Percentiles rank a stretch among this genome's conserved stretches.
These are phyloP conservation scores for Rosa rugosa DNA, from an alignment of 306 rosid genomes.

Conservation along the genomic window DNA sequence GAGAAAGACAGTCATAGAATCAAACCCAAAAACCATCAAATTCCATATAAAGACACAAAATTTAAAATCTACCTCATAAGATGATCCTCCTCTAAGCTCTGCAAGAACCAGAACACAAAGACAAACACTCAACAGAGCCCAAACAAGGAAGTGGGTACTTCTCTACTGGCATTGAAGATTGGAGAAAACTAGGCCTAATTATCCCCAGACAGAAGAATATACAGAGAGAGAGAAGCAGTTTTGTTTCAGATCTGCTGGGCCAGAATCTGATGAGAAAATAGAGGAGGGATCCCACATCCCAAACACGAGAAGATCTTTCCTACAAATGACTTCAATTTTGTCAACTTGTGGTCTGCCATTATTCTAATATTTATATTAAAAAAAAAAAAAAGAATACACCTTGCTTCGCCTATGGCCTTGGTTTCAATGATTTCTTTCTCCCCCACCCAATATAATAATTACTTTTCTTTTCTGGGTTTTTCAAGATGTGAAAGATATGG, in stretches of 20 bases:
- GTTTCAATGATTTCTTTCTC: conserved; percentile 21
- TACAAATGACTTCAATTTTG: conserved; percentile 38
- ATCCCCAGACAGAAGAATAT: conserved; percentile 23
- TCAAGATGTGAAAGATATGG: conserved; percentile 31
- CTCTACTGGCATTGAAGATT: conserved; percentile 26
- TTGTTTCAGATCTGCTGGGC: conserved; percentile 42
- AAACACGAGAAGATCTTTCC: conserved; percentile 30
- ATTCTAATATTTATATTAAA: conserved; percentile 12
- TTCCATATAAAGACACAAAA: not conserved
- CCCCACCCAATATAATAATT: not conserved
- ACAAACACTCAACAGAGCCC: not conserved
- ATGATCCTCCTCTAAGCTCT: conserved; percentile 15
- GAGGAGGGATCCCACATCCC: conserved; percentile 39
- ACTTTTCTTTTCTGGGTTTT: conserved; percentile 9
- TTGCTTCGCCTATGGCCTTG: conserved; percentile 28
- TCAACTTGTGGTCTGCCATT: conserved; percentile 47
- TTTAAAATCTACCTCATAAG: conserved; percentile 20
- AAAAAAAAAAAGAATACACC: not conserved
- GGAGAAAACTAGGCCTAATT: conserved; percentile 17
- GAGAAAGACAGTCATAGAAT: not conserved
- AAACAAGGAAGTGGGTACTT: conserved; percentile 26
- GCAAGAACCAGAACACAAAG: conserved; percentile 13
- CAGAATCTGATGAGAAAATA: conserved; percentile 39
- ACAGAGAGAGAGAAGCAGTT: conserved; percentile 1
- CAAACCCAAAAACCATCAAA: conserved; percentile 1